Evolutionary conservation across 176 grass and related monocot species (phyloP).

Genomic region (Aegilops bicornis): DNA sequence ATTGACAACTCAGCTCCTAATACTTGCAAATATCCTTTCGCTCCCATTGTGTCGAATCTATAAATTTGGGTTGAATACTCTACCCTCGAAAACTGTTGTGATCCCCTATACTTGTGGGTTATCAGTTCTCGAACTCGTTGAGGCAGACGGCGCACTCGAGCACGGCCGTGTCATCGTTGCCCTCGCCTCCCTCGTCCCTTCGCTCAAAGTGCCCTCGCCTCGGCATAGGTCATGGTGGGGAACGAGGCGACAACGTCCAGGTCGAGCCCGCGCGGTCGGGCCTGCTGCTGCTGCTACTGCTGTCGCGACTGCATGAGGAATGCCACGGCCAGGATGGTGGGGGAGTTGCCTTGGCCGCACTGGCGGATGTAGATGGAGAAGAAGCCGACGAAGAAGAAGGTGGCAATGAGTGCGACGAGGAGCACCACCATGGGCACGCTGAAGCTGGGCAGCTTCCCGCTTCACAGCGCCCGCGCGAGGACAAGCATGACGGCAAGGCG

Average conservation of each 20-base stretch:
- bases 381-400: conserved; percentile 67
- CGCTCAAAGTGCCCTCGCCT: conserved; percentile 54
- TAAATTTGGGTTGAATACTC: too few species aligned
- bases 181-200: not conserved
- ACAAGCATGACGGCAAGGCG: too few species aligned
- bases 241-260: conserved; percentile 60
- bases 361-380: conserved; percentile 67
- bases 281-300: conserved; percentile 29
- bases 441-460: conserved; percentile 22
- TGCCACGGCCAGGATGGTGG: conserved; percentile 30
- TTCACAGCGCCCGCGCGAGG: too few species aligned
- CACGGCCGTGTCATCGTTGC: conserved; percentile 17
- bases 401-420: conserved; percentile 59
- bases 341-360: conserved; percentile 23
- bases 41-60: too few species aligned
- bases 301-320: conserved; percentile 30
- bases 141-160: conserved; percentile 83
- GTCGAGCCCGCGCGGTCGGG: conserved; percentile 45
- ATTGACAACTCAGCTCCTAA: too few species aligned
- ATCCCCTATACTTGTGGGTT: too few species aligned
- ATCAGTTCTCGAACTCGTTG: conserved; percentile 51
- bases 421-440: conserved; percentile 66
- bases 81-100: too few species aligned
- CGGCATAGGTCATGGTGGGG: conserved; percentile 66
- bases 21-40: too few species aligned